These are phyloP conservation scores for Ceratocystis eucalypticola DNA, from an alignment of 2,329 filamentous ascomycete species.

Conservation along the genomic window DNA sequence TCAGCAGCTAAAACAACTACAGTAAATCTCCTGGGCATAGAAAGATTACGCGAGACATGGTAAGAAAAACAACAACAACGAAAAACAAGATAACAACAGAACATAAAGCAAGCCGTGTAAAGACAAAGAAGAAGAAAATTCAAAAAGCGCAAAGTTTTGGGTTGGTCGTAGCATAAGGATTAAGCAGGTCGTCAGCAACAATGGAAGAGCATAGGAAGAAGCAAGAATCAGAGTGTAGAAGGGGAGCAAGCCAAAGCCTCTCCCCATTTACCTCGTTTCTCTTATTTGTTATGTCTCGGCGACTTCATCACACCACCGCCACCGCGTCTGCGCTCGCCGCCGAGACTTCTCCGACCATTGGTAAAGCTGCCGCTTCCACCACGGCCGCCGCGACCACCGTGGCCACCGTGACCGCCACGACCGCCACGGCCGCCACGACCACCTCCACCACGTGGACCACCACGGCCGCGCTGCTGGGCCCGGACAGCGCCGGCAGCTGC, in stretches of 20 bases:
- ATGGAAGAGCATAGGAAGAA: constrained; percentile 4
- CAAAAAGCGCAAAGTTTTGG: constrained; percentile 1
- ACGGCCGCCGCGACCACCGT: constrained; percentile 29
- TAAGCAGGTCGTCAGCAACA: constrained; percentile 8
- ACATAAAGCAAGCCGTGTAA: neutral
- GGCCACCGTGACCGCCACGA: constrained; percentile 23
- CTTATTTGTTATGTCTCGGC: constrained; percentile 11
- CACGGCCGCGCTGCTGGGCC: constrained; percentile 19
- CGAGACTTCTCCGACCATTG: constrained; percentile 36
- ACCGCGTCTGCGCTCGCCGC: constrained; percentile 33
- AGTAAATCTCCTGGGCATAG: constrained; percentile 11
- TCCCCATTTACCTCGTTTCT: neutral
- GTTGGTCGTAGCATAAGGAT: constrained; percentile 2
- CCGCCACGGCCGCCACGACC: constrained; percentile 29
- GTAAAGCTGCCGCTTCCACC: constrained; percentile 37
- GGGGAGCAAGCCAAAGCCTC: neutral
- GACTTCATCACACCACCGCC: constrained; percentile 32
- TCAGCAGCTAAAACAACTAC: neutral
- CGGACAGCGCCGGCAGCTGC: neutral
- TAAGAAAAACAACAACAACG: neutral
- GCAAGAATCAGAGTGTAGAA: neutral
- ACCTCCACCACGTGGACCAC: constrained; percentile 25
- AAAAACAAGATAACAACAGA: neutral
- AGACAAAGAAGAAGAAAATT: constrained; percentile 8
- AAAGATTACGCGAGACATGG: neutral